A percentile compares a stretch with the other conserved stretches of the same genome.
phyloP scores from a whole-genome alignment of 2,329 filamentous ascomycete species.

The Dactylellina drechsleri region DNA sequence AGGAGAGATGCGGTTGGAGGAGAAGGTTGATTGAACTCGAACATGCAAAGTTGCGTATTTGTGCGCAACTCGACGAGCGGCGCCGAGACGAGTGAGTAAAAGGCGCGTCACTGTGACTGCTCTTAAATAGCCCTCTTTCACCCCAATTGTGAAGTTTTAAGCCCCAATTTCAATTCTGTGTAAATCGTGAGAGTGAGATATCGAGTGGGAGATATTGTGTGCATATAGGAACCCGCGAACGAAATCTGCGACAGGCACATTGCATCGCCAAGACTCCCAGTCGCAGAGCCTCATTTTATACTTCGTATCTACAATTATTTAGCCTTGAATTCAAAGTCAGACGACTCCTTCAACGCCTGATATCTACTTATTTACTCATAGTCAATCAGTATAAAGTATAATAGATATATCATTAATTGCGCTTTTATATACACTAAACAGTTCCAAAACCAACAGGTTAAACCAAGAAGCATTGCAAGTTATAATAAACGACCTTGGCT shows the following conservation, averaged over 20 bases:
- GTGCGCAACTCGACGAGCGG: conserved; percentile 16
- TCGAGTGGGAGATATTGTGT: too few species aligned
- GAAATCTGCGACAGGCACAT: conserved; percentile 6
- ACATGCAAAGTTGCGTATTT: neutral
- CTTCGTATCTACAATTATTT: neutral
- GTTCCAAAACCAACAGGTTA: neutral
- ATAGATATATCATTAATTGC: neutral
- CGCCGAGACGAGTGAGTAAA: conserved; percentile 7
- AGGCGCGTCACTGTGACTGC: conserved; percentile 28
- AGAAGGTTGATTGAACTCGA: conserved; percentile 5
- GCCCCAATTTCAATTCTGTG: too few species aligned
- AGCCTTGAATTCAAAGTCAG: neutral
- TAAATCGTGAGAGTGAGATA: too few species aligned
- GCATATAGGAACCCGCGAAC: conserved; percentile 2
- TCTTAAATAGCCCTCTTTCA: neutral
- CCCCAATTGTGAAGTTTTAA: too few species aligned
- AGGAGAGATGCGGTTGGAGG: neutral
- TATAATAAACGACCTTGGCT: neutral
- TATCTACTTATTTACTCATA: too few species aligned
- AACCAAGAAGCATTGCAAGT: neutral
- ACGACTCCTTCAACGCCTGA: neutral
- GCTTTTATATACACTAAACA: conserved; percentile 40
- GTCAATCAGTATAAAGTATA: neutral
- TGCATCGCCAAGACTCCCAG: conserved; percentile 27
- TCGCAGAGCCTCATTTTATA: conserved; percentile 35